phyloP scores from a whole-genome alignment of 768 basidiomycete genomes.

The Fomitopsis pulvina region DNA sequence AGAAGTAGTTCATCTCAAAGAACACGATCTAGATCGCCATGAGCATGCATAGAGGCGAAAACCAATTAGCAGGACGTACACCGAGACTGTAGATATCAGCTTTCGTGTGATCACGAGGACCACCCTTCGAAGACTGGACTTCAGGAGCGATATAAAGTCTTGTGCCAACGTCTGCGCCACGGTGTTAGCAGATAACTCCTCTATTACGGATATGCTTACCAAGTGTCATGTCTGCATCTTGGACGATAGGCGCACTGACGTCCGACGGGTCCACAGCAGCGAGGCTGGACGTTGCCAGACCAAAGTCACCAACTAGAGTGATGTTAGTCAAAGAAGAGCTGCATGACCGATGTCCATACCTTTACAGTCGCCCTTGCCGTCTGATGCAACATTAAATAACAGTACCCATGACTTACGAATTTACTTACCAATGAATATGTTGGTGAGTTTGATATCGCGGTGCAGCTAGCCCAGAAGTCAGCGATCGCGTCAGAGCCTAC shows the following conservation, averaged over 20 bases:
- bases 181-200: too few relatives aligned
- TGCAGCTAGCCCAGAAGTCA: conserved; percentile 41
- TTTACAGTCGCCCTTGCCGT: conserved; percentile 82
- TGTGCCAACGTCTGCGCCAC: conserved; percentile 72
- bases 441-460: conserved; percentile 87
- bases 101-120: conserved; percentile 75
- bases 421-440: conserved; percentile 88
- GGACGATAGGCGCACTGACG: conserved; percentile 36
- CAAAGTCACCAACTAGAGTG: conserved; percentile 80
- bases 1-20: conserved; percentile 92
- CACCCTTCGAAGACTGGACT: conserved; percentile 51
- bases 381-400: conserved; percentile 27
- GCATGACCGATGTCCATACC: conserved; percentile 28
- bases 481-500: neutral
- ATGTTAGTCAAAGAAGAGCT: neutral
- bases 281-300: conserved; percentile 78
- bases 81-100: conserved; percentile 95
- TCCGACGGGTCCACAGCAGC: conserved; percentile 74
- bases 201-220: conserved; percentile 32
- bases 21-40: conserved; percentile 73
- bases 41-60: neutral
- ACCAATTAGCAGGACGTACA: conserved; percentile 34
- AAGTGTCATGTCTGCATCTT: conserved; percentile 69
- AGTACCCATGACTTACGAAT: too few relatives aligned
- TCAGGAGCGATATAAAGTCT: conserved; percentile 91